Evolutionary conservation across 2,329 filamentous ascomycete genomes (phyloP).

Genomic region (Diplocarpon rosae): DNA sequence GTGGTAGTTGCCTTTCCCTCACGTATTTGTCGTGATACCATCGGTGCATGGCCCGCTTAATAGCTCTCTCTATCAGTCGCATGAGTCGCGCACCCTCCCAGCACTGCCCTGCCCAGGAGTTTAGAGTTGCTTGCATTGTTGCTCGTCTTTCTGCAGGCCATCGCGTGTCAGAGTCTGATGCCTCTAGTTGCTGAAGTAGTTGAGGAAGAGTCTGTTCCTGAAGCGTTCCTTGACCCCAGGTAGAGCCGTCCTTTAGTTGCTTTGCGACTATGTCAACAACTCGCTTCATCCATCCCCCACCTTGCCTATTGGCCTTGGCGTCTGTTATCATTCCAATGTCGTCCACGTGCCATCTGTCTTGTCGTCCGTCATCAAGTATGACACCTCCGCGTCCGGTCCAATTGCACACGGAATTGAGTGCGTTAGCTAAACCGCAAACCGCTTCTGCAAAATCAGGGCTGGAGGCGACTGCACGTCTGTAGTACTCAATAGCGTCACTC

Average conservation of each 20-base stretch:
- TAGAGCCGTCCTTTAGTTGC: constrained; percentile 75
- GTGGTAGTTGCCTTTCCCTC: constrained; percentile 42
- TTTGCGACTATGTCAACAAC: constrained; percentile 86
- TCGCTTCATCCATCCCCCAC: constrained; percentile 73
- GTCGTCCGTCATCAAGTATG: constrained; percentile 56
- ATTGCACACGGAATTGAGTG: constrained; percentile 90
- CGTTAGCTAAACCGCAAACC: constrained; percentile 89
- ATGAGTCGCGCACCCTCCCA: constrained; percentile 87
- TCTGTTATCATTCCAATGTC: constrained; percentile 74
- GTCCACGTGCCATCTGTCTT: constrained; percentile 90
- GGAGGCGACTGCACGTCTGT: constrained; percentile 78
- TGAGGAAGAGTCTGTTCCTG: constrained; percentile 41
- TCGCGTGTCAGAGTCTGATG: constrained; percentile 24
- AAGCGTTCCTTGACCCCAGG: constrained; percentile 70
- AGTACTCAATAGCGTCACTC: constrained; percentile 84
- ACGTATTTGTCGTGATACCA: constrained; percentile 83
- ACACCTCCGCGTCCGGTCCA: constrained; percentile 88
- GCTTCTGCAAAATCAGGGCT: constrained; percentile 96
- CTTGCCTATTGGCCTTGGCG: constrained; percentile 47
- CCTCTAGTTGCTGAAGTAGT: constrained; percentile 24
- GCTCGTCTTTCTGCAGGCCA: constrained; percentile 28
- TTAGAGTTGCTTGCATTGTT: constrained; percentile 29
- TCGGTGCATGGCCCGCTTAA: constrained; percentile 64
- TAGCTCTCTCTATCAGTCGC: constrained; percentile 73
- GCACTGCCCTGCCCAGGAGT: constrained; percentile 57